Evolutionary conservation across 805 yeast genomes (phyloP).

Genomic region (Sugiyamaella qingdaonensis): DNA sequence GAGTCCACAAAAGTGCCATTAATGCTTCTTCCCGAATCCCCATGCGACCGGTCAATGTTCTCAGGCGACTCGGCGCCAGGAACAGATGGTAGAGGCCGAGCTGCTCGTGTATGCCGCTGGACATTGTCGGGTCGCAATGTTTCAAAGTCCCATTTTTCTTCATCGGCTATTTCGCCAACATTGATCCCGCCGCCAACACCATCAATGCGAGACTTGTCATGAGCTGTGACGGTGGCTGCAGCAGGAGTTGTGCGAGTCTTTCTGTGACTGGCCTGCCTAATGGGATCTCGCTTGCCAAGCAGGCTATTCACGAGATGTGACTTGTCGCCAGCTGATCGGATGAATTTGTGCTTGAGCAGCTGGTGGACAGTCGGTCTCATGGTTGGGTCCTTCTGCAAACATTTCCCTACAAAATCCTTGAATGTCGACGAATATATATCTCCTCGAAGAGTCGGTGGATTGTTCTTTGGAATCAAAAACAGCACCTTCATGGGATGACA

Average conservation of each 20-base stretch:
- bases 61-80: background rate
- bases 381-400: conserved; percentile 67
- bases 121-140: conserved; percentile 29
- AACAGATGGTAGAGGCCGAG: background rate
- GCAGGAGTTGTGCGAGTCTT: conserved; percentile 7
- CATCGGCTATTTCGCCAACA: conserved; percentile 21
- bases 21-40: background rate
- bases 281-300: conserved; percentile 13
- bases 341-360: conserved; percentile 61
- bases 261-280: conserved; percentile 31
- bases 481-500: conserved; percentile 54
- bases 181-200: background rate
- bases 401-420: conserved; percentile 61
- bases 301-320: conserved; percentile 39
- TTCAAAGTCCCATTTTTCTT: conserved; percentile 38
- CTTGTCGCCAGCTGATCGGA: conserved; percentile 40
- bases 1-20: background rate
- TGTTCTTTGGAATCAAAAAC: conserved; percentile 46
- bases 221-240: background rate
- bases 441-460: conserved; percentile 42
- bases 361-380: conserved; percentile 61
- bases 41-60: background rate
- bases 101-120: background rate
- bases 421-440: conserved; percentile 44
- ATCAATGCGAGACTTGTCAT: background rate